A percentile compares a stretch with the other conserved stretches of the same genome.
phyloP scores from a whole-genome alignment of 2,329 filamentous ascomycete species.

The Elsinoe batatas region DNA sequence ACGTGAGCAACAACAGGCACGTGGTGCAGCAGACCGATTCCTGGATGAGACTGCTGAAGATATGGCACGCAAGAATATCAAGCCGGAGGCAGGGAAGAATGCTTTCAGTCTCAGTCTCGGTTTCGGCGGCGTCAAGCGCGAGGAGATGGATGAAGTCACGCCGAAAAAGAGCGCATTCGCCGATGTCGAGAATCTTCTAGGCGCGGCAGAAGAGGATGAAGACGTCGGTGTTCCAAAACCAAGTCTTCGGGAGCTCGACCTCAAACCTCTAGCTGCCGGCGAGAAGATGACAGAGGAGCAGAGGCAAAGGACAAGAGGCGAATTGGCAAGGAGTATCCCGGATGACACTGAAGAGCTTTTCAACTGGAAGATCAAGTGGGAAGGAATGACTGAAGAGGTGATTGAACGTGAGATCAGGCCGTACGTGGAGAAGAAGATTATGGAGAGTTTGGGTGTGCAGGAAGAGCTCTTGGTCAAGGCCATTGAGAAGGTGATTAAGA shows the following conservation, averaged over 20 bases:
- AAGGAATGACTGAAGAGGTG: slow-evolving; percentile 71
- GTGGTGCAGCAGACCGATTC: slow-evolving; percentile 83
- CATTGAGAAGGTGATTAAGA: slow-evolving; percentile 76
- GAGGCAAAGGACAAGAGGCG: slow-evolving; percentile 66
- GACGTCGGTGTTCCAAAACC: slow-evolving; percentile 50
- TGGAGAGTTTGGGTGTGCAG: slow-evolving; percentile 92
- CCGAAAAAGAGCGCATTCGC: slow-evolving; percentile 52
- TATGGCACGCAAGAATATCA: slow-evolving; percentile 43
- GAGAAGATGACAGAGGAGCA: slow-evolving; percentile 78
- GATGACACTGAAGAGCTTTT: slow-evolving; percentile 69
- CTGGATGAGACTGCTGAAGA: slow-evolving; percentile 74
- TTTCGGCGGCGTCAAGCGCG: slow-evolving; percentile 11
- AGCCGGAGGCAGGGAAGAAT: slow-evolving; percentile 21
- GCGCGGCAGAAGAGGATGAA: slow-evolving; percentile 66
- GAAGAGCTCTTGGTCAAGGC: slow-evolving; percentile 92
- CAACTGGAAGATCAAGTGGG: slow-evolving; percentile 90
- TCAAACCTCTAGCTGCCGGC: slow-evolving; percentile 40
- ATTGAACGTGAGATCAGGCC: slow-evolving; percentile 80
- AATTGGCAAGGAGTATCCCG: slow-evolving; percentile 83
- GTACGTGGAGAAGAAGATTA: slow-evolving; percentile 96
- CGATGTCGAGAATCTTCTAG: slow-evolving; percentile 86
- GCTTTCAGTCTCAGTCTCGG: slow-evolving; percentile 16
- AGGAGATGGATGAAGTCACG: slow-evolving; percentile 11
- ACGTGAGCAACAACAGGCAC: slow-evolving; percentile 63
- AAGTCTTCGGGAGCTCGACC: slow-evolving; percentile 26